Evolutionary conservation across 2,329 filamentous ascomycete genomes (phyloP), one percentile per base, ranked within the genome.

Genomic region (Beauveria asiatica): DNA sequence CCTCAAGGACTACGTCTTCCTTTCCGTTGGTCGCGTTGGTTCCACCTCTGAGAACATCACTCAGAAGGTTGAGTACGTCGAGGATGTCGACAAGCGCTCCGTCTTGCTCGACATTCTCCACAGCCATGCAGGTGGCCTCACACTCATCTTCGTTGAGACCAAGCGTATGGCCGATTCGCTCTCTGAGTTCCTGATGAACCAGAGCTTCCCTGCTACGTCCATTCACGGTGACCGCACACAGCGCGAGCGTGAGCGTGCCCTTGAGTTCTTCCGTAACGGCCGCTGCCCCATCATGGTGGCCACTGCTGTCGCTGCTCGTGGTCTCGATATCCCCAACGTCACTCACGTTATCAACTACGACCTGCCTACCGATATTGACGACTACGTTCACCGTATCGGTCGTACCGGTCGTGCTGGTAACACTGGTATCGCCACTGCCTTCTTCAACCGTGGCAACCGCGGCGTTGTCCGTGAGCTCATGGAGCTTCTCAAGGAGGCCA

Each of bases 41-140:
- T 97, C 94, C 56, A 97, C 94, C 37, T 97, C 94, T n/a, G 93
- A 97, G 85, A 99, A 97, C 83, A 97, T 99, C 64, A 97, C 94
- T 59, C 94, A 99, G 78, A 96, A 96, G 83, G 86, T 99, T 60
- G 93, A 97, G 78, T 97, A 97, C 69, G 90, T 97, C 62, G 93
- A 97, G 79, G 94, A 97, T 69, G 78, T 85, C 64, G 94, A 99
- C 83, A 99, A 99, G 87, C 92, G 92, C 74, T 97, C 94, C 60
- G 92, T 97, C 65, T 86, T 99, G 53, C 85, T 99, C 63, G 94
- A 99, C 70, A 97, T 99, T 66, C 87, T 99, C 59, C 93, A 97
- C 83, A 96, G 91, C 46, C 91, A 97, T 70, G 90, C 87, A 62
- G 89, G 80, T 63, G 92, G 92, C 70, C 83, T 97, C 63, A 97